Percentiles rank a stretch among this genome's conserved stretches.
Conservation (phyloP, 176 grass and related monocot genomes). For the Avena eriantha region DNA sequence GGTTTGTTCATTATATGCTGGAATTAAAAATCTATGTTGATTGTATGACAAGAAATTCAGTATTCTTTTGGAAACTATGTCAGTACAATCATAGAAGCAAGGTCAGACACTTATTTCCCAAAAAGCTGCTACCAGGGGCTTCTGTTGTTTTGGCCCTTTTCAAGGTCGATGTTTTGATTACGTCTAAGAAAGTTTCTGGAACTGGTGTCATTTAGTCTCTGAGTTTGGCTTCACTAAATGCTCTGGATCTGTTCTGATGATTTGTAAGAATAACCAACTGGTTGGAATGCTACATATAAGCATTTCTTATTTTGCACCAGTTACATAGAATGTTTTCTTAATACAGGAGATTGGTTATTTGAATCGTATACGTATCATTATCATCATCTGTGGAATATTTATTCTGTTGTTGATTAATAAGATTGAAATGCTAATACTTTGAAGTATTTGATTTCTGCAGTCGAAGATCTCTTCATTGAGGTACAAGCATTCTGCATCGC, state of each 20-base stretch:
- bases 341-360: conserved; percentile 12
- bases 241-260: background rate
- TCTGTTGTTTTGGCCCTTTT: background rate
- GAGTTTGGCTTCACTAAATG: background rate
- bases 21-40: background rate
- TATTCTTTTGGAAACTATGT: conserved; percentile 28
- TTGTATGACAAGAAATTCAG: conserved; percentile 4
- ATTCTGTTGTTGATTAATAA: background rate
- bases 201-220: background rate
- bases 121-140: background rate
- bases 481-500: conserved; percentile 98
- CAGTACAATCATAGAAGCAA: conserved; percentile 31
- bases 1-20: background rate
- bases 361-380: background rate
- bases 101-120: background rate
- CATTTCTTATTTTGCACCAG: background rate
- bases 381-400: background rate
- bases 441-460: conserved; percentile 57
- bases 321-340: background rate
- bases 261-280: background rate
- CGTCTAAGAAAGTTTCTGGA: background rate
- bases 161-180: background rate
- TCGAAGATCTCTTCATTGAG: conserved; percentile 90
- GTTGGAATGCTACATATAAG: conserved; percentile 22
- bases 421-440: background rate